Percentiles rank a stretch among this genome's conserved stretches.
phyloP scores from a whole-genome alignment of 805 yeast species.

The Starmerella cellae region DNA sequence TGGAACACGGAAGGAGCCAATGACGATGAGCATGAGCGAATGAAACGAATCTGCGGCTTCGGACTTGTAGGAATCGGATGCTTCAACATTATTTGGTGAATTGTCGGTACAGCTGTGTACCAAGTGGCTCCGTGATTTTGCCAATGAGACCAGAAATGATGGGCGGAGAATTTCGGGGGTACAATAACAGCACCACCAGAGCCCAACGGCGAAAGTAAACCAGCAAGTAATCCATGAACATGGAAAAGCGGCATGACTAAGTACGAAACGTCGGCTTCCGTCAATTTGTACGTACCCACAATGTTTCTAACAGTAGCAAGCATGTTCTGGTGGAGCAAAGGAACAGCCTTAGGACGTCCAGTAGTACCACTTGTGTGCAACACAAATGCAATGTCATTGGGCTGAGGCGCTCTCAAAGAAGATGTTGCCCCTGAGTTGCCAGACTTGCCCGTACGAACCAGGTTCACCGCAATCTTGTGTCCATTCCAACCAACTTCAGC shows the following conservation, averaged over 20 bases:
- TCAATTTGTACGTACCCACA: slow-evolving; percentile 41
- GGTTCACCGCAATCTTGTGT: slow-evolving; percentile 29
- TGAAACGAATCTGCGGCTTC: slow-evolving; percentile 46
- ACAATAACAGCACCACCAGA: slow-evolving; percentile 50
- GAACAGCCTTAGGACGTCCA: slow-evolving; percentile 65
- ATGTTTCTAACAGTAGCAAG: slow-evolving; percentile 48
- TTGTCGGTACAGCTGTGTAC: slow-evolving; percentile 71
- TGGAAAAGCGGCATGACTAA: slow-evolving; percentile 69
- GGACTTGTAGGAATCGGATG: slow-evolving; percentile 35
- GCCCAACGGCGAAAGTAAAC: slow-evolving; percentile 45
- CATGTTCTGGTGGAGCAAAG: slow-evolving; percentile 52
- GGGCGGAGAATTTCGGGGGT: slow-evolving; percentile 51
- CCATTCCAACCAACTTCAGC: slow-evolving; percentile 42
- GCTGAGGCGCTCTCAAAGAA: slow-evolving; percentile 23
- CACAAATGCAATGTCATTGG: slow-evolving; percentile 48
- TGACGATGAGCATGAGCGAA: slow-evolving; percentile 60
- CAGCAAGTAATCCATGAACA: slow-evolving; percentile 62
- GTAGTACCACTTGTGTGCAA: slow-evolving; percentile 68
- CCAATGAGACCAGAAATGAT: slow-evolving; percentile 48
- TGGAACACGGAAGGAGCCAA: slow-evolving; percentile 53
- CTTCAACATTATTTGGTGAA: slow-evolving; percentile 51
- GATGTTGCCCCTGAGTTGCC: not conserved
- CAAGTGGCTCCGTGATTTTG: slow-evolving; percentile 40
- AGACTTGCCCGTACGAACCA: slow-evolving; percentile 5
- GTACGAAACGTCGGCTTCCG: slow-evolving; percentile 40